These are phyloP conservation scores for Coemansia sp. DNA, from an alignment of 192 early-diverging fungal genomes.

Conservation along the genomic window DNA sequence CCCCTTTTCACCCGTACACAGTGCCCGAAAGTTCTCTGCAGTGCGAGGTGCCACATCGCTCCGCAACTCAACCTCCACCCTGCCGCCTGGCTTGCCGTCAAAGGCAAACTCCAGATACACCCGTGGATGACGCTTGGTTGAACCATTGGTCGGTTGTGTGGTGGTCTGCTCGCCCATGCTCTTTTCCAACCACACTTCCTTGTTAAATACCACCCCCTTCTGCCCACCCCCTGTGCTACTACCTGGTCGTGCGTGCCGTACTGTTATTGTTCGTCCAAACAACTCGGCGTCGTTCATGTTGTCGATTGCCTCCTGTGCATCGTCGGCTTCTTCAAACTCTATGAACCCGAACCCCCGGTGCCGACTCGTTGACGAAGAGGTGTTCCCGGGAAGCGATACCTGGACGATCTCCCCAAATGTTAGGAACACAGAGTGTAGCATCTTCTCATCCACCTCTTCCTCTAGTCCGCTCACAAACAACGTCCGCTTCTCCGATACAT, in stretches of 20 bases:
- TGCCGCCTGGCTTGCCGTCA: conserved; percentile 23
- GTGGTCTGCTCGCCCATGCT: conserved; percentile 1
- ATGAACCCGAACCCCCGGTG: conserved; percentile 96
- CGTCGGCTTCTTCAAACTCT: conserved; percentile 79
- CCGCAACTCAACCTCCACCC: conserved; percentile 31
- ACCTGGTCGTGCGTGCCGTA: conserved; percentile 70
- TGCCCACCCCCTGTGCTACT: conserved; percentile 5
- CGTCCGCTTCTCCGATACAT: conserved; percentile 24
- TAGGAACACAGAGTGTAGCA: conserved; percentile 82
- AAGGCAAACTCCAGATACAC: conserved; percentile 33
- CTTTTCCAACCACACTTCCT: conserved; percentile 20
- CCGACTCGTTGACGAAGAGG: conserved; percentile 62
- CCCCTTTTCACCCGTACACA: conserved; percentile 45
- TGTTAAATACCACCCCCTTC: conserved; percentile 15
- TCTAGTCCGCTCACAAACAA: conserved; percentile 69
- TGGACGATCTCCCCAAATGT: conserved; percentile 94
- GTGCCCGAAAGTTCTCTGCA: conserved; percentile 24
- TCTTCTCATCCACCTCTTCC: conserved; percentile 67
- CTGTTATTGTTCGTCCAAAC: conserved; percentile 83
- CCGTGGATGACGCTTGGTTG: no score
- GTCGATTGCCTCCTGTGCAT: conserved; percentile 84
- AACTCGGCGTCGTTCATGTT: conserved; percentile 93
- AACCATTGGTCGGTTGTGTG: background rate
- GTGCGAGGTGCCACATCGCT: conserved; percentile 35
- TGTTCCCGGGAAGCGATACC: conserved; percentile 80